phyloP scores from a whole-genome alignment of 148 eudicot genomes.

The Limonium bicolor region DNA sequence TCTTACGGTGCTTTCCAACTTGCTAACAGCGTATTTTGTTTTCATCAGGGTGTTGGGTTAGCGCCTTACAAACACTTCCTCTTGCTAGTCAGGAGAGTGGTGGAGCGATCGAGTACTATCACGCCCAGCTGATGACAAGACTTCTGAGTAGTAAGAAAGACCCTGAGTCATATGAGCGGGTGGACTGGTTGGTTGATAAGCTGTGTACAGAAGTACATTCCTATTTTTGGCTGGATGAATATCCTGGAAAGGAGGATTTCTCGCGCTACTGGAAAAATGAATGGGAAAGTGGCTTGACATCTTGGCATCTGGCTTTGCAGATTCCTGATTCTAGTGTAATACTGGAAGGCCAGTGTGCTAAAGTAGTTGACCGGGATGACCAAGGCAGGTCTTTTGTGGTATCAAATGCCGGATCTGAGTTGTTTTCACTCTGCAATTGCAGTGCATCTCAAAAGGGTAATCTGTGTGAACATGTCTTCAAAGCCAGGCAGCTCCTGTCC shows the following conservation, averaged over 20 bases:
- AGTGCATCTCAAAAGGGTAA: constrained; percentile 45
- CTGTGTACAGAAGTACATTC: constrained; percentile 75
- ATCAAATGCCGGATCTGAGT: constrained; percentile 66
- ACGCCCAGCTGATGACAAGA: constrained; percentile 64
- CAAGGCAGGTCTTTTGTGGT: constrained; percentile 24
- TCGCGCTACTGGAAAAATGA: constrained; percentile 71
- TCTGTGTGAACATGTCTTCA: constrained; percentile 79
- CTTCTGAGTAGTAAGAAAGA: constrained; percentile 52
- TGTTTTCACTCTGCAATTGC: constrained; percentile 68
- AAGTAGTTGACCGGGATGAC: constrained; percentile 42
- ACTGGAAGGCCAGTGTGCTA: constrained; percentile 37
- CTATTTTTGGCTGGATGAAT: constrained; percentile 91
- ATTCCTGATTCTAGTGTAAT: constrained; percentile 59
- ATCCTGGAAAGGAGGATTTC: constrained; percentile 68
- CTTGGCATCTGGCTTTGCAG: constrained; percentile 47
- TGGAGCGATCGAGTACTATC: constrained; percentile 75
- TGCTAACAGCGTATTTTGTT: background rate
- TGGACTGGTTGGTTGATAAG: constrained; percentile 85
- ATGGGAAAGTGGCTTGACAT: constrained; percentile 55
- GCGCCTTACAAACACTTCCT: constrained; percentile 41
- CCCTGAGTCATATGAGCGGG: constrained; percentile 37
- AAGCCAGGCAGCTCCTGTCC: constrained; percentile 31
- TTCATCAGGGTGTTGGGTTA: constrained; percentile 59
- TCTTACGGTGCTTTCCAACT: too few relatives aligned
- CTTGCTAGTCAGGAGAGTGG: constrained; percentile 78